Conservation (phyloP, 2,329 filamentous ascomycete genomes). For the Exophiala xenobiotica region DNA sequence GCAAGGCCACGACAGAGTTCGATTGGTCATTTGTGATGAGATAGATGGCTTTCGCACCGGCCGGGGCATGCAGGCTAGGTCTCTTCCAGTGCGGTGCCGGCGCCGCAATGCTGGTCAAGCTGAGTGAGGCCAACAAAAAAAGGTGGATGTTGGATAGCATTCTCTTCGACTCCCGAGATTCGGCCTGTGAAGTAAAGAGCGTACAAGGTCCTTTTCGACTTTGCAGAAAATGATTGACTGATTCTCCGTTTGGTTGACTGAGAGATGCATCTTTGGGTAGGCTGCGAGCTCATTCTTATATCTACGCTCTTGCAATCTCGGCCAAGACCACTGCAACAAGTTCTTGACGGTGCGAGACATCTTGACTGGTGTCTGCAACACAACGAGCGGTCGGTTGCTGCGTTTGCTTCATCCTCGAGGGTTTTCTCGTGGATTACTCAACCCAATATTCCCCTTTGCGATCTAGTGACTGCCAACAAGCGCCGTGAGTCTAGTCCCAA, state of each 20-base stretch:
- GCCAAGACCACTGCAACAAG: too few relatives aligned
- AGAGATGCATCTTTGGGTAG: too few relatives aligned
- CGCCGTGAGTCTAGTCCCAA: not conserved
- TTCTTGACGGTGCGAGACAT: too few relatives aligned
- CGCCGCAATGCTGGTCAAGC: not conserved
- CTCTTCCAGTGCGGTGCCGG: not conserved
- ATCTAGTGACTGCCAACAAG: not conserved
- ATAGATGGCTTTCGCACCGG: conserved; percentile 51
- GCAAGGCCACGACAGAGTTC: conserved; percentile 53
- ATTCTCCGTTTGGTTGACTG: too few relatives aligned
- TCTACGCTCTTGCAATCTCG: too few relatives aligned
- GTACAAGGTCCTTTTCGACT: too few relatives aligned
- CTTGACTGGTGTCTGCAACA: too few relatives aligned
- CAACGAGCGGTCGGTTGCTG: too few relatives aligned
- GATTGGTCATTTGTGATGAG: conserved; percentile 54
- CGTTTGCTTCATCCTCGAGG: too few relatives aligned
- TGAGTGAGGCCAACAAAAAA: not conserved
- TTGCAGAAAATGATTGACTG: not conserved
- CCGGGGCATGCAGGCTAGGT: not conserved
- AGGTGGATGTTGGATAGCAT: not conserved
- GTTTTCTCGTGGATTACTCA: not conserved
- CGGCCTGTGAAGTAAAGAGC: not conserved
- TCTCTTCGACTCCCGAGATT: not conserved
- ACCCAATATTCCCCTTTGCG: not conserved
- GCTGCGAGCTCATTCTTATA: too few relatives aligned